Conservation (phyloP, 108 stramenopile genomes). For the Nannochloropsis oceanica region DNA sequence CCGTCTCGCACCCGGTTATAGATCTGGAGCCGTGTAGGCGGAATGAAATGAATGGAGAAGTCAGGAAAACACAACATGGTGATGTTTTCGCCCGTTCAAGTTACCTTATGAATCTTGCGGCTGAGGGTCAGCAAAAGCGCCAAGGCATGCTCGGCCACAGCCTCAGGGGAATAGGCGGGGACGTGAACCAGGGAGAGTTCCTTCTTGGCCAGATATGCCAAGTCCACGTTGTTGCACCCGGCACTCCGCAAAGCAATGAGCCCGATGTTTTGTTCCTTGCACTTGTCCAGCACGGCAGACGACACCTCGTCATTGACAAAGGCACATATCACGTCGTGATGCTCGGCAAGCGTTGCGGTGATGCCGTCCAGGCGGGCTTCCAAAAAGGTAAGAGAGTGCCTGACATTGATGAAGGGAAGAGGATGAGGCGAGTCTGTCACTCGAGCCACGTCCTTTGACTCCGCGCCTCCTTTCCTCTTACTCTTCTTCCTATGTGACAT, state of each 20-base stretch:
- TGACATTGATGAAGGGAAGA: background rate
- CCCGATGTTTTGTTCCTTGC: conserved; percentile 42
- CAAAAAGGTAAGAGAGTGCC: background rate
- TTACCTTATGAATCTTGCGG: conserved; percentile 38
- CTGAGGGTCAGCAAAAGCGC: conserved; percentile 54
- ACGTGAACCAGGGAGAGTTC: conserved; percentile 49
- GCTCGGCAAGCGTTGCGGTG: conserved; percentile 40
- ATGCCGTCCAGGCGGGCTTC: conserved; percentile 37
- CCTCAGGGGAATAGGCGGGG: conserved; percentile 61
- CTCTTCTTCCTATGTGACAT: no score
- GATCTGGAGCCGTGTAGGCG: background rate
- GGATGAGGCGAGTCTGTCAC: no score
- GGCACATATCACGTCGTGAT: conserved; percentile 48
- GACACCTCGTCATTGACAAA: conserved; percentile 58
- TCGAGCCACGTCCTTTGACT: no score
- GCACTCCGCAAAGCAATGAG: conserved; percentile 52
- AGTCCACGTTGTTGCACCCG: conserved; percentile 54
- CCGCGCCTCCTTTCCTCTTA: no score
- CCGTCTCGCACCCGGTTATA: conserved; percentile 48
- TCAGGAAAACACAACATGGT: no score
- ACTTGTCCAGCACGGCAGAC: conserved; percentile 17
- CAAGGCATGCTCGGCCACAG: conserved; percentile 57
- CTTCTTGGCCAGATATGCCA: conserved; percentile 43
- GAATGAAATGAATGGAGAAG: no score
- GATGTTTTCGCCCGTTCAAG: background rate